Conservation (phyloP, 2,329 filamentous ascomycete genomes). For the Rutstroemia sp. region DNA sequence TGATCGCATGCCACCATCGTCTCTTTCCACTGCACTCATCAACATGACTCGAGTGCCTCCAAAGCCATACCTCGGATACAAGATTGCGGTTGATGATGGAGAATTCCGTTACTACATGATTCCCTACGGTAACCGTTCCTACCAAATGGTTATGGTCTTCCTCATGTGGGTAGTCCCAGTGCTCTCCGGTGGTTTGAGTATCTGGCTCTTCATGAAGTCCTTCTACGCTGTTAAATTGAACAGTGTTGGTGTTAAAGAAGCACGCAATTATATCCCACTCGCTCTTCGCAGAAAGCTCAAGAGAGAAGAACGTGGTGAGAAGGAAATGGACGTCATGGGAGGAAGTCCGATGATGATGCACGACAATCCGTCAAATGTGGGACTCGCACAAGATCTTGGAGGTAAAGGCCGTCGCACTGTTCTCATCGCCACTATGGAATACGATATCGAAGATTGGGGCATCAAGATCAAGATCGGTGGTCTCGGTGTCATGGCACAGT, state of each 20-base stretch:
- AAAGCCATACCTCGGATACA: conserved; percentile 47
- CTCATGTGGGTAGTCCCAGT: conserved; percentile 48
- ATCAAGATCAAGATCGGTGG: conserved; percentile 68
- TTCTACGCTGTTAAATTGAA: conserved; percentile 52
- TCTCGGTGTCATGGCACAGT: conserved; percentile 61
- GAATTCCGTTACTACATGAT: conserved; percentile 42
- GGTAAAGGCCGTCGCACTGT: conserved; percentile 38
- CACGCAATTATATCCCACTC: conserved; percentile 35
- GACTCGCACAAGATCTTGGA: conserved; percentile 1
- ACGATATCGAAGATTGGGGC: conserved; percentile 62
- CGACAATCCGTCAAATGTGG: conserved; percentile 4
- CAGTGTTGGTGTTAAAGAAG: conserved; percentile 45
- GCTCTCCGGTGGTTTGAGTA: conserved; percentile 39
- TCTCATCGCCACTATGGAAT: conserved; percentile 64
- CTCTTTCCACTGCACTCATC: conserved; percentile 45
- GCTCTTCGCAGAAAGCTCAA: conserved; percentile 32
- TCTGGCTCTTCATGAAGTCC: conserved; percentile 50
- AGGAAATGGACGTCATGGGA: conserved; percentile 14
- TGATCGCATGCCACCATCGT: conserved; percentile 54
- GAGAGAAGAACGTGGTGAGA: conserved; percentile 12
- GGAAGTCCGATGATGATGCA: conserved; percentile 4
- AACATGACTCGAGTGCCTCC: conserved; percentile 51
- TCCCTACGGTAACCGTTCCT: conserved; percentile 44
- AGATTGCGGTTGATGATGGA: conserved; percentile 47
- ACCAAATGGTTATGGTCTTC: conserved; percentile 47